Evolutionary conservation across 1,284 basidiomycete species (phyloP).

Genomic region (Waitea zeae): DNA sequence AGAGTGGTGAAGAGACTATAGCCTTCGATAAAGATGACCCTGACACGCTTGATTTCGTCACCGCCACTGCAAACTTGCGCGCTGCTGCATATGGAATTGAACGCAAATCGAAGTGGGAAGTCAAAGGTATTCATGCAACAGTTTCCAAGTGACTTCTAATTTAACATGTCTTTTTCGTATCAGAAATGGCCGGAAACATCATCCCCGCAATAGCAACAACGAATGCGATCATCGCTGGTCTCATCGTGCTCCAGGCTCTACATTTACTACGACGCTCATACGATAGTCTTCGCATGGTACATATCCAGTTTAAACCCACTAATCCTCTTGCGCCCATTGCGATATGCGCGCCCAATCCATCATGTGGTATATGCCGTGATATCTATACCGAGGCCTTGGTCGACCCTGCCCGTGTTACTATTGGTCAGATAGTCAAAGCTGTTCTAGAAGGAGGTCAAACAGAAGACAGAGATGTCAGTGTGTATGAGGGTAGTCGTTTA

Average conservation of each 20-base stretch:
- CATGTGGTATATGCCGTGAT: slow-evolving; percentile 78
- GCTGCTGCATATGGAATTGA: slow-evolving; percentile 83
- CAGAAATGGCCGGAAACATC: slow-evolving; percentile 99
- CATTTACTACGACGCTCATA: slow-evolving; percentile 60
- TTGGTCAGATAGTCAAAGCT: slow-evolving; percentile 58
- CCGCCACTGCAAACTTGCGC: slow-evolving; percentile 85
- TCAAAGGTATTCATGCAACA: slow-evolving; percentile 52
- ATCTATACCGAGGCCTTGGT: slow-evolving; percentile 64
- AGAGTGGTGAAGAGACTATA: slow-evolving; percentile 60
- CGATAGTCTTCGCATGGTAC: slow-evolving; percentile 41
- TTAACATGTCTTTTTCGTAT: slow-evolving; percentile 1
- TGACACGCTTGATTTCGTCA: slow-evolving; percentile 92
- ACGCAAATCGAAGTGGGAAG: slow-evolving; percentile 85
- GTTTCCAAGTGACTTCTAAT: background rate
- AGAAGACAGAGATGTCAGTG: slow-evolving; percentile 45
- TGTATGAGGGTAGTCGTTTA: slow-evolving; percentile 74
- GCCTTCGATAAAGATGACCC: slow-evolving; percentile 98
- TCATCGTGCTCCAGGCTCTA: slow-evolving; percentile 86
- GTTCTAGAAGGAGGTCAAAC: slow-evolving; percentile 27
- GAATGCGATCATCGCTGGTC: slow-evolving; percentile 91
- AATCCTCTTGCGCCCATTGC: slow-evolving; percentile 57
- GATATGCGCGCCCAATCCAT: slow-evolving; percentile 47
- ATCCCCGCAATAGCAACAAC: slow-evolving; percentile 98
- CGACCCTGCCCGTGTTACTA: slow-evolving; percentile 43
- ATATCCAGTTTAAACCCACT: slow-evolving; percentile 57